Evolutionary conservation across 176 grass and related monocot genomes (phyloP), one percentile per base, ranked within the genome.

Genomic region (Musa itinerans): DNA sequence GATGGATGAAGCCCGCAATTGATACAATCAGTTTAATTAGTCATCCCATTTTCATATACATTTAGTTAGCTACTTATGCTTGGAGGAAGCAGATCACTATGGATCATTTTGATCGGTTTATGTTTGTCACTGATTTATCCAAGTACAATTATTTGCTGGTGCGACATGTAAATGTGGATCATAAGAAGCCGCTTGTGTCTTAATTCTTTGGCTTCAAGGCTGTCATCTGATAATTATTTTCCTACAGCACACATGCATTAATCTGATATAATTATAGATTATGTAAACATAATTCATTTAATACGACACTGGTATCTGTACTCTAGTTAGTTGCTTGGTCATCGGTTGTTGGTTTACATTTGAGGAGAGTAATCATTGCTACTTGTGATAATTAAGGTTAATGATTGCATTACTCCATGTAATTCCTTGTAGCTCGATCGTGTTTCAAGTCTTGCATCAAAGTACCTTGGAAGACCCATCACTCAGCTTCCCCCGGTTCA

Each of bases 391-490:
- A 69, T 50, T 69, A 69, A 69, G 15, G 9, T 50, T 69, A 10
- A 50, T n/a, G 2, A 50, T 69, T 54, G 74, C 1, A 89, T 73
- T 16, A 54, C 77, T 2, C 58, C 82, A 80, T 17, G 16, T 43
- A 53, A 79, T 22, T 67, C 14, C 7, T 52, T 82, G 87, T 85
- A 96, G 96, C 85, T 99, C 50, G 91, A 95, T 77, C 74, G 85
- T 17, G 76, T 99, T 65, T 86, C 96, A 13, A 85, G 83, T 76
- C 55, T 99, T 50, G 87, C 96, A 34, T 91, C 96, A 48, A 92
- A 87, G 78, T 95, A 85, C 80, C 84, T 95, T 0, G 96, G 96
- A 56, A 92, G 96, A 56, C 89, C 91, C 2, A 86, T 92, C 67
- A 91, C 86, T 11, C 96, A 94, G 82, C 82, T 92, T 58, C 86